A percentile compares a stretch with the other conserved stretches of the same genome.
These are phyloP conservation scores for Kregervanrija pseudodelftensis DNA, from an alignment of 805 yeast species.

Conservation along the genomic window DNA sequence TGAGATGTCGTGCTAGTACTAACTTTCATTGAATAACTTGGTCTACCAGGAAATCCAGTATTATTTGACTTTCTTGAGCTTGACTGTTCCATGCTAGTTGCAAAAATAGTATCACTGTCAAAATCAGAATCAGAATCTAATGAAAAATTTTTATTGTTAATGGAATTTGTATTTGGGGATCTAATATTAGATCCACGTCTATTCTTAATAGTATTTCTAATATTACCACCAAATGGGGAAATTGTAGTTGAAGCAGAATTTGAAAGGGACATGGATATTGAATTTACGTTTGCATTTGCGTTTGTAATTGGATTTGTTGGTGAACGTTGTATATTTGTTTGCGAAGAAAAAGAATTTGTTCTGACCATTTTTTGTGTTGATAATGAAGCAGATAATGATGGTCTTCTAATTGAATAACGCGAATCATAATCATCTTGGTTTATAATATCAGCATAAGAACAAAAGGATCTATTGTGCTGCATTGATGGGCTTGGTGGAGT, in stretches of 20 bases:
- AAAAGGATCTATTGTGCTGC: slow-evolving; percentile 38
- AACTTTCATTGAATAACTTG: not conserved
- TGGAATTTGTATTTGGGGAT: not conserved
- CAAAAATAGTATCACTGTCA: slow-evolving; percentile 9
- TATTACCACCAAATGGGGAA: slow-evolving; percentile 2
- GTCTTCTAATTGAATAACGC: slow-evolving; percentile 44
- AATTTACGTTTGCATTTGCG: slow-evolving; percentile 1
- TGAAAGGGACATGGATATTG: slow-evolving; percentile 13
- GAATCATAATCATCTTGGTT: slow-evolving; percentile 51
- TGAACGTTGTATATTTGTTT: slow-evolving; percentile 15
- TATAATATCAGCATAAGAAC: slow-evolving; percentile 76
- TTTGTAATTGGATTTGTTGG: slow-evolving; percentile 9
- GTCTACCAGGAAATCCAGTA: slow-evolving; percentile 13
- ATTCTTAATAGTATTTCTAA: not conserved
- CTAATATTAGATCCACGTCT: not conserved
- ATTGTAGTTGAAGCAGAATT: not conserved
- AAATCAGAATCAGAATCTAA: slow-evolving; percentile 15
- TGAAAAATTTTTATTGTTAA: not conserved
- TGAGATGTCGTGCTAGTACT: not conserved
- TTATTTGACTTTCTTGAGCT: slow-evolving; percentile 16
- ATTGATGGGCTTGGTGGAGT: slow-evolving; percentile 30
- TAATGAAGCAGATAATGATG: slow-evolving; percentile 40
- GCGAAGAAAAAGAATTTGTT: slow-evolving; percentile 20
- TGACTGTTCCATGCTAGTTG: too few relatives aligned
- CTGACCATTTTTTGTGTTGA: slow-evolving; percentile 27